Conservation (phyloP, 257 asterid genomes). For the Perilla frutescens region DNA sequence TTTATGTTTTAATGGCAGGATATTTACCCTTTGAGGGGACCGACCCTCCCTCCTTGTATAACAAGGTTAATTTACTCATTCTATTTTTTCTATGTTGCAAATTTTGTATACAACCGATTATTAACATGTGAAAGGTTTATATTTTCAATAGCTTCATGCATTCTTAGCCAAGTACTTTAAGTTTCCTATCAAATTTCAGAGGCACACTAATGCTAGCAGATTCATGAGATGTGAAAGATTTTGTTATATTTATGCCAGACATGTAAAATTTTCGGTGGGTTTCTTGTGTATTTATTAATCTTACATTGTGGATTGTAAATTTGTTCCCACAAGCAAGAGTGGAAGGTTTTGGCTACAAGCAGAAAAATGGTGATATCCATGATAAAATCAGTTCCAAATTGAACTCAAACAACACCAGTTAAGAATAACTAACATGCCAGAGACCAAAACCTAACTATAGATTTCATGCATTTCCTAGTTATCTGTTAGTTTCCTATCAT, state of each 20-base stretch:
- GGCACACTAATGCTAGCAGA: background rate
- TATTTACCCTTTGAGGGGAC: conserved; percentile 84
- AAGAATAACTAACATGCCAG: conserved; percentile 17
- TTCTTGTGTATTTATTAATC: conserved; percentile 10
- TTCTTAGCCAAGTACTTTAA: conserved; percentile 7
- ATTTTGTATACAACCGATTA: conserved; percentile 9
- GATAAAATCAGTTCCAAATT: background rate
- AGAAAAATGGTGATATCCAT: conserved; percentile 15
- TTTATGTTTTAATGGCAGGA: conserved; percentile 88
- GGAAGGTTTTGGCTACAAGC: conserved; percentile 24
- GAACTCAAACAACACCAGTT: conserved; percentile 9
- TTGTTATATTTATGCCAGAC: conserved; percentile 1
- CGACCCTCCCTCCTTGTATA: conserved; percentile 73
- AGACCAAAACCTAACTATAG: background rate
- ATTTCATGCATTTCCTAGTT: conserved; percentile 27
- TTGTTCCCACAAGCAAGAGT: background rate
- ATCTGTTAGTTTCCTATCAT: conserved; percentile 6
- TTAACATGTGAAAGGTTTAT: conserved; percentile 18
- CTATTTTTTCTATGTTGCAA: conserved; percentile 17
- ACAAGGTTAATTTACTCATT: conserved; percentile 57
- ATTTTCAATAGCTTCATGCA: conserved; percentile 16
- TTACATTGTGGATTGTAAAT: too few species aligned
- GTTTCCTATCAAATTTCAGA: conserved; percentile 6
- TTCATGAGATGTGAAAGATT: conserved; percentile 17
- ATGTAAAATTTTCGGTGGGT: conserved; percentile 9